Conservation (phyloP, 495 filamentous ascomycete genomes). For the Neurospora cerealis region DNA sequence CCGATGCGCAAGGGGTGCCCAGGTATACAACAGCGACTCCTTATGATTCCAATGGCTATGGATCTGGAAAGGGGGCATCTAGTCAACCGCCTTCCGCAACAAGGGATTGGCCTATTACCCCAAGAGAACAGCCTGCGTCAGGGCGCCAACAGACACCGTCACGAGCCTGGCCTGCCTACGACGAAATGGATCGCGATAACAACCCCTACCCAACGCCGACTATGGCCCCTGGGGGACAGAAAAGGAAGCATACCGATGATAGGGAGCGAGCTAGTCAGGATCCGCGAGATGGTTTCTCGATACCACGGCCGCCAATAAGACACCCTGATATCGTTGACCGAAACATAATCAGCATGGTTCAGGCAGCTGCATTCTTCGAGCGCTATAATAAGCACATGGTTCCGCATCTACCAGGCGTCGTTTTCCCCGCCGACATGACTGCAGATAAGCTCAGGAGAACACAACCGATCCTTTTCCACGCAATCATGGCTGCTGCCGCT, state of each 20-base stretch:
- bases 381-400: conserved; percentile 62
- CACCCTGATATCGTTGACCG: conserved; percentile 62
- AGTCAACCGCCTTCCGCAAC: not conserved
- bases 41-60: not conserved
- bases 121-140: not conserved
- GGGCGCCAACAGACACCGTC: not conserved
- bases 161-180: not conserved
- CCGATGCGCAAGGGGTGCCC: not conserved
- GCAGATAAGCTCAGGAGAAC: conserved; percentile 56
- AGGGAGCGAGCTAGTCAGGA: conserved; percentile 9
- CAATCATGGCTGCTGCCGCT: conserved; percentile 64
- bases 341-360: conserved; percentile 51
- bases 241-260: conserved; percentile 34
- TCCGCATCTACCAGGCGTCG: conserved; percentile 65
- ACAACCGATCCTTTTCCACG: conserved; percentile 72
- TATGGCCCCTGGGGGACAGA: conserved; percentile 33
- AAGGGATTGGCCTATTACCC: not conserved
- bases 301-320: conserved; percentile 10
- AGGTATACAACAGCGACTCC: not conserved
- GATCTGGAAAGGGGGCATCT: not conserved
- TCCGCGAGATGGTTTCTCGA: conserved; percentile 3
- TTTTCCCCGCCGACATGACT: conserved; percentile 58
- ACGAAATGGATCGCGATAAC: not conserved
- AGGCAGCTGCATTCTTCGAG: conserved; percentile 54
- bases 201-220: conserved; percentile 14